These are phyloP conservation scores for Dactylorhiza incarnata DNA, from an alignment of 106 monocot genomes.

Conservation along the genomic window DNA sequence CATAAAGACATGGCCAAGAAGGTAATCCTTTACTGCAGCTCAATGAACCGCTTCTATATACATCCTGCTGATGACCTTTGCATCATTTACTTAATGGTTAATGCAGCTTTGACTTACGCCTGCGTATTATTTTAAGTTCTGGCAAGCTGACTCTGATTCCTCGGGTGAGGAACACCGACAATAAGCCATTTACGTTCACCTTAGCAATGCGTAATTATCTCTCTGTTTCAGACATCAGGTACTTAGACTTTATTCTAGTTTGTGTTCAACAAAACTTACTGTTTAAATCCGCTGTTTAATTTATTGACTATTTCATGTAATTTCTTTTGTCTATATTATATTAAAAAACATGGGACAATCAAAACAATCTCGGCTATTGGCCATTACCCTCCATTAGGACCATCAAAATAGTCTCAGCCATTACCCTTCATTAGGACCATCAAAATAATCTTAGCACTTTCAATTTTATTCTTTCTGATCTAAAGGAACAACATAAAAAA, in stretches of 20 bases:
- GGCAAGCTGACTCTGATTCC: slow-evolving; percentile 51
- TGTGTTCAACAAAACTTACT: neutral
- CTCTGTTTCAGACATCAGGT: slow-evolving; percentile 66
- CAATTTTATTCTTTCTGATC: too few relatives aligned
- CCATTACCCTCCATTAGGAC: too few relatives aligned
- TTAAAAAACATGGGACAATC: too few relatives aligned
- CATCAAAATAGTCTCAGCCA: too few relatives aligned
- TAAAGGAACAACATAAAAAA: too few relatives aligned
- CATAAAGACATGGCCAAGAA: slow-evolving; percentile 48
- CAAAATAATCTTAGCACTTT: too few relatives aligned
- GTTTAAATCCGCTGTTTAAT: neutral
- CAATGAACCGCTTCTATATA: neutral
- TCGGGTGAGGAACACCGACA: slow-evolving; percentile 50
- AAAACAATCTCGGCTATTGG: too few relatives aligned
- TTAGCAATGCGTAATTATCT: slow-evolving; percentile 52
- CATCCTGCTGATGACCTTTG: neutral
- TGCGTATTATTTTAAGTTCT: slow-evolving; percentile 37
- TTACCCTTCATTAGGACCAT: too few relatives aligned
- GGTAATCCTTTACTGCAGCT: slow-evolving; percentile 17
- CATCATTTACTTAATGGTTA: slow-evolving; percentile 10
- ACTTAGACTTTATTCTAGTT: neutral
- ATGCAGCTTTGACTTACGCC: slow-evolving; percentile 63
- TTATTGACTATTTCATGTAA: neutral
- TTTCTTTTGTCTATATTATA: neutral
- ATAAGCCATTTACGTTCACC: slow-evolving; percentile 42